Base-by-base conservation (phyloP, 352 stramenopile genomes). In the Globisporangium camurandrum region DNA sequence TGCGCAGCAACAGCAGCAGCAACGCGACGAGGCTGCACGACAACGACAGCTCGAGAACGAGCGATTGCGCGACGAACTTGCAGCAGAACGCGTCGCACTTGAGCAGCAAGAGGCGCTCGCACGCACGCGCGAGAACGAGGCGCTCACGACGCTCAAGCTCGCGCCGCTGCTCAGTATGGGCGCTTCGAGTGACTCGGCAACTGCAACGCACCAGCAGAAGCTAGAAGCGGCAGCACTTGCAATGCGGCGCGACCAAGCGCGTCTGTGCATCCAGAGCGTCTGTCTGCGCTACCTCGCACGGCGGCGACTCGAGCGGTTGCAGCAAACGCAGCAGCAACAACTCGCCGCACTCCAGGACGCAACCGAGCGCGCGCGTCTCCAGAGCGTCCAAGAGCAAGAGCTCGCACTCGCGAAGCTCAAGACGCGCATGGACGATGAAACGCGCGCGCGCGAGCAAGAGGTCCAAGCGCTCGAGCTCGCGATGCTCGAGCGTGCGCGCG, bases 341-440 rank as follows among this genome's bases (percentile, higher is more conserved):
- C 65, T 91, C 27, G 72, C 75, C 0, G 63, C 54, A 17, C 61
- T 93, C 0, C 61, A 86, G 3, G 70, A 71, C 41, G 68, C 84
- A 36, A 71, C 87, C 37, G 66, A 88, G 51, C 61, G 73, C 8
- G 49, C 76, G n/a, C 61, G 66, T 9, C 48, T 89, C 19, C 69
- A 73, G 51, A 68, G 72, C 0, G 52, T 80, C 19, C 75, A 86
- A 34, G 71, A 84, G 23, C 83, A 90, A 34, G 78, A 90, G 49
- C 56, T 87, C 43, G 76, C 71, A 27, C 51, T 88, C 23, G 71
- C 75, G 11, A 66, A 69, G 50, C 58, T 88, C 17, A 82, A 89
- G 37, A 62, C 61, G 8, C 57, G 84, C 49, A 87, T 93, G 66
- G 78, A 90, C 36, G 75, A 88, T 14, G 78, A 93, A 19, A 69